phyloP scores from a whole-genome alignment of 2,329 filamentous ascomycete species.

The Colletotrichum phormii region DNA sequence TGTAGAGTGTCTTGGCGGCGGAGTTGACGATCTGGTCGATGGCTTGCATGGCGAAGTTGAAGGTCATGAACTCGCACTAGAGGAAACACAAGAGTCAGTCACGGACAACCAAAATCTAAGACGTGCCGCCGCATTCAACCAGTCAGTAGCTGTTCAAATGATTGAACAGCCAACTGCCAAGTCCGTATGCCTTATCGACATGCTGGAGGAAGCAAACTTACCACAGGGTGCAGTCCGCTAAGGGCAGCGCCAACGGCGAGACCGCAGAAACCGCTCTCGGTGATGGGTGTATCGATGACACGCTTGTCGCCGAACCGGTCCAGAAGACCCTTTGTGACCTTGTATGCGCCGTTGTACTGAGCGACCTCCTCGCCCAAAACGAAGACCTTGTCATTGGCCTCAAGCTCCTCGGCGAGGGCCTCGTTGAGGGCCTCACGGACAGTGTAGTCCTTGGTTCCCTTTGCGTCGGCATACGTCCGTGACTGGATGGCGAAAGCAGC shows the following conservation, averaged over 20 bases:
- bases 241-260: constrained; percentile 94
- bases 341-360: constrained; percentile 99
- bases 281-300: constrained; percentile 98
- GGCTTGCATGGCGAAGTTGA: constrained; percentile 99
- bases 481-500: constrained; percentile 57
- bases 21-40: constrained; percentile 99
- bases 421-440: constrained; percentile 98
- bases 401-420: constrained; percentile 96
- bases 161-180: not conserved
- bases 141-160: not conserved
- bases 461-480: constrained; percentile 66
- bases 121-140: too few relatives aligned
- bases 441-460: constrained; percentile 88
- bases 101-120: not conserved
- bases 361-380: constrained; percentile 97
- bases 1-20: constrained; percentile 98
- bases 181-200: not conserved
- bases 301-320: constrained; percentile 98
- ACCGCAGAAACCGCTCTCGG: constrained; percentile 94
- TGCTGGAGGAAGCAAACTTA: constrained; percentile 61
- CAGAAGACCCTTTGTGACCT: constrained; percentile 97
- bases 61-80: constrained; percentile 99
- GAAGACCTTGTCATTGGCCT: constrained; percentile 94
- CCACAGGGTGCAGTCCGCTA: constrained; percentile 92
- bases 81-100: constrained; percentile 3